A percentile compares a stretch with the other conserved stretches of the same genome.
Evolutionary conservation across 2,329 filamentous ascomycete genomes (phyloP).

Genomic region (Clonostachys solani): DNA sequence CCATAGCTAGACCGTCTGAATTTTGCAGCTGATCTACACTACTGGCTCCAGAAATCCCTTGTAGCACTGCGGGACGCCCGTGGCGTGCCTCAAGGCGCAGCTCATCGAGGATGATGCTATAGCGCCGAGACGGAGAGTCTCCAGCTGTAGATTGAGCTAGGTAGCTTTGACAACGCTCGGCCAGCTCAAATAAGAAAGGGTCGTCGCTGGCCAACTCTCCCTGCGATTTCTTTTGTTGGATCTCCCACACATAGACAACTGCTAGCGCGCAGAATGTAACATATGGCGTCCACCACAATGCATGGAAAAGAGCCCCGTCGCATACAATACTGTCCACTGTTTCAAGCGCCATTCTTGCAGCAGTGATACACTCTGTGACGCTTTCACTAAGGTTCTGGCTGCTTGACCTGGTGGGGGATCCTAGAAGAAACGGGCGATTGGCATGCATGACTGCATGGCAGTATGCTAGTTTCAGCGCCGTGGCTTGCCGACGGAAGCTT

Average conservation of each 20-base stretch:
- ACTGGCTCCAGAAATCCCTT: neutral
- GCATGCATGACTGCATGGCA: constrained; percentile 49
- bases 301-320: constrained; percentile 34
- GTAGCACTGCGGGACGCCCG: neutral
- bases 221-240: constrained; percentile 12
- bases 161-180: constrained; percentile 34
- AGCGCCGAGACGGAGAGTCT: constrained; percentile 40
- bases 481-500: constrained; percentile 38
- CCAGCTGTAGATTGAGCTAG: constrained; percentile 28
- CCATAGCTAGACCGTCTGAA: neutral
- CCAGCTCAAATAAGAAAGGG: constrained; percentile 11
- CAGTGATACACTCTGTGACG: constrained; percentile 38
- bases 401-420: constrained; percentile 9
- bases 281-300: constrained; percentile 50
- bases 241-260: constrained; percentile 47
- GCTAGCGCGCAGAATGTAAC: constrained; percentile 49
- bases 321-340: constrained; percentile 34
- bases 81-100: constrained; percentile 20
- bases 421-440: constrained; percentile 47
- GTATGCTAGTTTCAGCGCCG: constrained; percentile 46
- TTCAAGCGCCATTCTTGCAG: constrained; percentile 38
- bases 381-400: constrained; percentile 4
- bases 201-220: neutral
- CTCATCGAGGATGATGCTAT: constrained; percentile 48
- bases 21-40: neutral